Evolutionary conservation across 768 basidiomycete species (phyloP).

Genomic region (Fibroporia radiculosa): DNA sequence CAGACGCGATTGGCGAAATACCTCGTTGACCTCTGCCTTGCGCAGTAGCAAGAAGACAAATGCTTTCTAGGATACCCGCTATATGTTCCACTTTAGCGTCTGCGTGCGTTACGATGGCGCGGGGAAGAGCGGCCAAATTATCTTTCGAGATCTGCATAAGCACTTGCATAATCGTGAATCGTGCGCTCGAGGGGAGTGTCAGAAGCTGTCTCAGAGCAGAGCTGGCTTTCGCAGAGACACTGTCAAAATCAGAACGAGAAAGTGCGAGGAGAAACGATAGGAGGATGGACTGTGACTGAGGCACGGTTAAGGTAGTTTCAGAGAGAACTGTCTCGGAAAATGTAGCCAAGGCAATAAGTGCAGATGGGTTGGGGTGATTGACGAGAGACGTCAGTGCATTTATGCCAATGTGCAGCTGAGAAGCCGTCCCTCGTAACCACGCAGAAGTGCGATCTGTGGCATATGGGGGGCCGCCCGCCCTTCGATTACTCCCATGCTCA

Average conservation of each 20-base stretch:
- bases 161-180: conserved; percentile 41
- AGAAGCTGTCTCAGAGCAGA: conserved; percentile 41
- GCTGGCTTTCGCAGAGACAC: conserved; percentile 44
- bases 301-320: conserved; percentile 53
- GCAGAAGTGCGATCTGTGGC: conserved; percentile 54
- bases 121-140: conserved; percentile 63
- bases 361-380: conserved; percentile 62
- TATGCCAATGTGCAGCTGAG: conserved; percentile 79
- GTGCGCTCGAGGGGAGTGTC: conserved; percentile 30
- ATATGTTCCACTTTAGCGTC: conserved; percentile 70
- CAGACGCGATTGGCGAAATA: conserved; percentile 39
- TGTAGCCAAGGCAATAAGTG: conserved; percentile 46
- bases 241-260: conserved; percentile 47
- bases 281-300: conserved; percentile 58
- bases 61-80: conserved; percentile 60
- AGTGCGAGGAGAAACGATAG: conserved; percentile 70
- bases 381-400: conserved; percentile 66
- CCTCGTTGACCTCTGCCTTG: conserved; percentile 2
- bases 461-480: conserved; percentile 23
- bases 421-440: conserved; percentile 77
- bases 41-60: conserved; percentile 44
- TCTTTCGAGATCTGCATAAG: conserved; percentile 58
- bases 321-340: conserved; percentile 51
- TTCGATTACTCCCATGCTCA: background rate
- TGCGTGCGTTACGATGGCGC: conserved; percentile 58